These are phyloP conservation scores for Penicillium italicum DNA, from an alignment of 2,329 filamentous ascomycete species.

Conservation along the genomic window DNA sequence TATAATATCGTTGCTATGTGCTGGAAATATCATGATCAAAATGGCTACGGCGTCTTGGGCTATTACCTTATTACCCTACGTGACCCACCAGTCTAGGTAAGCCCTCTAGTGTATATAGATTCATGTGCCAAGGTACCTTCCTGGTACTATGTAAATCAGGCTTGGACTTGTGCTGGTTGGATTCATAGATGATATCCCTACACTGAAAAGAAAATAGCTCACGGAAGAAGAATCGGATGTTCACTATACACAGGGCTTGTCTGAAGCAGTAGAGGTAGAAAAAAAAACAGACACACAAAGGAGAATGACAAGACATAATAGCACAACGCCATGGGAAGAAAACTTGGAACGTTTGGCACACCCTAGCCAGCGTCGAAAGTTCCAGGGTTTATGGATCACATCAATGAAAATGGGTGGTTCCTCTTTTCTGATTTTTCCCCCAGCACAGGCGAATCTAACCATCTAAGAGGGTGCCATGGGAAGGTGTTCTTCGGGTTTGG, in stretches of 20 bases:
- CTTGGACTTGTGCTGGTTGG: background rate
- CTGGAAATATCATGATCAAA: background rate
- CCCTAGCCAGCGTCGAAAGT: constrained; percentile 18
- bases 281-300: constrained; percentile 24
- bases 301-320: constrained; percentile 26
- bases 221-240: constrained; percentile 21
- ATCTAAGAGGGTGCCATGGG: constrained; percentile 22
- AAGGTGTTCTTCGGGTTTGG: constrained; percentile 21
- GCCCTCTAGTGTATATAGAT: background rate
- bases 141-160: background rate
- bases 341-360: constrained; percentile 27
- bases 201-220: background rate
- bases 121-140: background rate
- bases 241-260: constrained; percentile 34
- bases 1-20: background rate
- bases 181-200: background rate
- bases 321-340: constrained; percentile 36
- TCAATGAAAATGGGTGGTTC: constrained; percentile 6
- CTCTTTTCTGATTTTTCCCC: constrained; percentile 16
- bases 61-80: background rate
- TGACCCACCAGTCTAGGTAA: background rate
- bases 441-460: constrained; percentile 12
- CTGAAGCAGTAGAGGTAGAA: constrained; percentile 19
- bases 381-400: constrained; percentile 18
- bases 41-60: background rate